Evolutionary conservation across 345 rosid species (phyloP).

Genomic region (Arabidopsis thaliana): DNA sequence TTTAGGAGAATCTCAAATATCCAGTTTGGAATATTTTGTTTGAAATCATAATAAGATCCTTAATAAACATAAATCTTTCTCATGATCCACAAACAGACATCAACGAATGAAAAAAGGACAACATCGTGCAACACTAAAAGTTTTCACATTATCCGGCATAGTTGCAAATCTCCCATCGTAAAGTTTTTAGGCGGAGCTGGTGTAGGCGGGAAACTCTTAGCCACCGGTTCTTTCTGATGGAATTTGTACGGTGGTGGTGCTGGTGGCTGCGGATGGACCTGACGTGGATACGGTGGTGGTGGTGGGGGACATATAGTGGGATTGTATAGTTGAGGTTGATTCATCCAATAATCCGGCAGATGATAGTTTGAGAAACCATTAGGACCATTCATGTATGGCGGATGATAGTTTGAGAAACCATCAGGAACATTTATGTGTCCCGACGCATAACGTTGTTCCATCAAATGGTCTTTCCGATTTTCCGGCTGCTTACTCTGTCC

Average conservation of each 20-base stretch:
- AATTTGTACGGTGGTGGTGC: not conserved
- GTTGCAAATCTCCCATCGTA: constrained; percentile 34
- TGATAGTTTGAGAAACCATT: not conserved
- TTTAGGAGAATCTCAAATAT: too few relatives aligned
- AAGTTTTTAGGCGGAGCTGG: constrained; percentile 37
- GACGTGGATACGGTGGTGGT: constrained; percentile 30
- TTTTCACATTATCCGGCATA: constrained; percentile 24
- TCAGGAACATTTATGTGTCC: constrained; percentile 9
- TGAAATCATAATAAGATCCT: too few relatives aligned
- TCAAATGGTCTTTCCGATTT: not conserved
- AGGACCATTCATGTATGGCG: too few relatives aligned
- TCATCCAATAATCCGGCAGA: not conserved
- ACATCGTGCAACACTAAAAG: too few relatives aligned
- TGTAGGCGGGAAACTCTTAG: constrained; percentile 39
- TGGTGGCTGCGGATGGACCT: constrained; percentile 3
- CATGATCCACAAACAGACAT: too few relatives aligned
- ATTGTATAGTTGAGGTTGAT: not conserved
- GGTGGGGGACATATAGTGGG: not conserved
- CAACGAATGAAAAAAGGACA: too few relatives aligned
- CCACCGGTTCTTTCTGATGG: not conserved
- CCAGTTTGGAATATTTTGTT: too few relatives aligned
- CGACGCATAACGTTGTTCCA: not conserved
- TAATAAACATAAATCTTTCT: too few relatives aligned
- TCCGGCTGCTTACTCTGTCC: not conserved
- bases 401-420: not conserved